Conservation (phyloP, 2,329 filamentous ascomycete genomes). For the Aspergillus caelatus region DNA sequence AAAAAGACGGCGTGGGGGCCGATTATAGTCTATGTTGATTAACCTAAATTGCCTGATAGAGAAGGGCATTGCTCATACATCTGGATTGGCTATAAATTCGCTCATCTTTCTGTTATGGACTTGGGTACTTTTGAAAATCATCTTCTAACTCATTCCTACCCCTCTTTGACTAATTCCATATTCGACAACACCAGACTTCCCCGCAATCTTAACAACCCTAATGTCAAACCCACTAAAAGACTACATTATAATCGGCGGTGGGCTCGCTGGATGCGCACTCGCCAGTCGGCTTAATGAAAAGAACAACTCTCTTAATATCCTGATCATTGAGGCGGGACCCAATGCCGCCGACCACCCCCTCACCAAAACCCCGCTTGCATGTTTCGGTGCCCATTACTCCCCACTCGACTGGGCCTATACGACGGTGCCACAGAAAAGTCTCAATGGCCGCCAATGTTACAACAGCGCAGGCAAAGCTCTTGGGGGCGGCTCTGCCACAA, state of each 20-base stretch:
- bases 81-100: neutral
- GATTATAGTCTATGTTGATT: neutral
- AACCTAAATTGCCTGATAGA: neutral
- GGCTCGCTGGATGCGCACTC: conserved; percentile 28
- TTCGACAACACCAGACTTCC: neutral
- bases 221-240: neutral
- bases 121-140: neutral
- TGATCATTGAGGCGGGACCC: conserved; percentile 37
- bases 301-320: conserved; percentile 19
- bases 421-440: conserved; percentile 33
- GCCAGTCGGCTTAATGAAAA: conserved; percentile 32
- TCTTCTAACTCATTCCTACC: neutral
- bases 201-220: neutral
- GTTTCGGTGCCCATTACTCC: conserved; percentile 27
- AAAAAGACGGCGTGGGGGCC: neutral
- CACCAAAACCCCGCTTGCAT: conserved; percentile 11
- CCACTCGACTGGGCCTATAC: conserved; percentile 37
- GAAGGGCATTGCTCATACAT: no score
- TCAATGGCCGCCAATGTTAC: conserved; percentile 28
- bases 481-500: conserved; percentile 46
- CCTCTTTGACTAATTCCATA: neutral
- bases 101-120: neutral
- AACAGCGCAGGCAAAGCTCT: conserved; percentile 43
- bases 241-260: neutral
- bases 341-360: conserved; percentile 20